A percentile compares a stretch with the other conserved stretches of the same genome.
These are phyloP conservation scores for Wallemia ichthyophaga DNA, from an alignment of 1,284 basidiomycete genomes.

Conservation along the genomic window DNA sequence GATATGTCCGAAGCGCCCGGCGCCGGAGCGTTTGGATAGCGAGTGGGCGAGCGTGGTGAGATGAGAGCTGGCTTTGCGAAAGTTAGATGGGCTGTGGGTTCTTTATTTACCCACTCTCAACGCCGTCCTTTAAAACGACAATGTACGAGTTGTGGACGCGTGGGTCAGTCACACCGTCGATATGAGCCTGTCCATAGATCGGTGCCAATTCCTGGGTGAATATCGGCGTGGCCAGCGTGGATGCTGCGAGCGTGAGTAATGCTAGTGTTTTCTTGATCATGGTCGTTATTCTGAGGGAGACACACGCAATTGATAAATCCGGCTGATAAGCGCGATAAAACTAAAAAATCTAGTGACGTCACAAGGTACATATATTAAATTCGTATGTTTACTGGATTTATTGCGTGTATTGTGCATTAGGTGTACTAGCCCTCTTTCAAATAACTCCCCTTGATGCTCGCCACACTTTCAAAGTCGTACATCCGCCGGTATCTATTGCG, in stretches of 20 bases:
- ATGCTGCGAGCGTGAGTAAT: not conserved
- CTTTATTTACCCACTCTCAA: constrained; percentile 22
- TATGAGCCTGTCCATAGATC: not conserved
- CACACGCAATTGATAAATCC: not conserved
- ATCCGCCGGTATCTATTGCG: not conserved
- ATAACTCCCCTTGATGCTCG: not conserved
- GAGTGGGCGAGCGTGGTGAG: not conserved
- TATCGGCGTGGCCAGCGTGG: constrained; percentile 14
- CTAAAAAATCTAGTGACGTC: not conserved
- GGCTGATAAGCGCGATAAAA: not conserved
- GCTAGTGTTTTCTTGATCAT: not conserved
- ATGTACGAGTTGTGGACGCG: constrained; percentile 67
- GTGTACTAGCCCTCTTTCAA: too few relatives aligned
- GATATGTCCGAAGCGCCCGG: constrained; percentile 31
- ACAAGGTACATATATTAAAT: too few relatives aligned
- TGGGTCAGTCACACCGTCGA: constrained; percentile 18
- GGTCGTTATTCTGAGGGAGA: not conserved
- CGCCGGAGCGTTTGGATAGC: not conserved
- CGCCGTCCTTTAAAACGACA: constrained; percentile 46
- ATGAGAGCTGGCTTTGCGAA: constrained; percentile 1
- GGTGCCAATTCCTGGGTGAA: constrained; percentile 4
- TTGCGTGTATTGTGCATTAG: too few relatives aligned
- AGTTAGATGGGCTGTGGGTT: constrained; percentile 4
- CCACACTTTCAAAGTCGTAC: not conserved
- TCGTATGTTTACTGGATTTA: too few relatives aligned